These are phyloP conservation scores for Tolypocladium paradoxum DNA, from an alignment of 2,329 filamentous ascomycete genomes.

Conservation along the genomic window DNA sequence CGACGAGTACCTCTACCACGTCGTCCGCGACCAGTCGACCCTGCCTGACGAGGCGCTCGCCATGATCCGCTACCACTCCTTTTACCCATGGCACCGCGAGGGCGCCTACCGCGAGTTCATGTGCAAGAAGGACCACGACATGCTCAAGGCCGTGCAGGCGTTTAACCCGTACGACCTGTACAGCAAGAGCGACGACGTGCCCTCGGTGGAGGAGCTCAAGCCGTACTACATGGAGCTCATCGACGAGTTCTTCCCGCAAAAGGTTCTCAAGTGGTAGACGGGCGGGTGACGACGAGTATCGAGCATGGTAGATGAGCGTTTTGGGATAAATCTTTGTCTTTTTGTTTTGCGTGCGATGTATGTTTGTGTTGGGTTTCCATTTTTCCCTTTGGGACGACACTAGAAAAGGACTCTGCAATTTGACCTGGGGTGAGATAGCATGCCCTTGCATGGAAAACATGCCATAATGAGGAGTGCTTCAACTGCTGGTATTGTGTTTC, in stretches of 20 bases:
- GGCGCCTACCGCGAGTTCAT: slow-evolving; percentile 75
- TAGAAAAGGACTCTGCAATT: not conserved
- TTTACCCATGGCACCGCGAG: slow-evolving; percentile 84
- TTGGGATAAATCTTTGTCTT: not conserved
- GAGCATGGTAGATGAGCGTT: not conserved
- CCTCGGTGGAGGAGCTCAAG: slow-evolving; percentile 66
- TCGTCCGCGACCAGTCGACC: slow-evolving; percentile 71
- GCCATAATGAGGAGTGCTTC: too few relatives aligned
- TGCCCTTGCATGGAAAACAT: not conserved
- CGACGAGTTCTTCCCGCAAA: slow-evolving; percentile 30
- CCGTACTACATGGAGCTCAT: slow-evolving; percentile 33
- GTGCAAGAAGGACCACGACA: slow-evolving; percentile 68
- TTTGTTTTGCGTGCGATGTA: not conserved
- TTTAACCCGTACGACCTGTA: slow-evolving; percentile 92
- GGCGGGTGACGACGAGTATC: not conserved
- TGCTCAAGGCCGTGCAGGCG: slow-evolving; percentile 70
- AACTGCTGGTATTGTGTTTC: too few relatives aligned
- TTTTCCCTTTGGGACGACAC: not conserved
- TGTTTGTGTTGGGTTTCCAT: not conserved
- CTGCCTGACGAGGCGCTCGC: slow-evolving; percentile 74
- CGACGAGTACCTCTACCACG: slow-evolving; percentile 79
- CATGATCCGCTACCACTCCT: slow-evolving; percentile 89
- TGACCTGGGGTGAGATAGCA: not conserved
- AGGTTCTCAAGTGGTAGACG: slow-evolving; percentile 26
- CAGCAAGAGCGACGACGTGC: slow-evolving; percentile 79